These are phyloP conservation scores for Maudiozyma barnettii DNA, from an alignment of 805 yeast genomes.

Conservation along the genomic window DNA sequence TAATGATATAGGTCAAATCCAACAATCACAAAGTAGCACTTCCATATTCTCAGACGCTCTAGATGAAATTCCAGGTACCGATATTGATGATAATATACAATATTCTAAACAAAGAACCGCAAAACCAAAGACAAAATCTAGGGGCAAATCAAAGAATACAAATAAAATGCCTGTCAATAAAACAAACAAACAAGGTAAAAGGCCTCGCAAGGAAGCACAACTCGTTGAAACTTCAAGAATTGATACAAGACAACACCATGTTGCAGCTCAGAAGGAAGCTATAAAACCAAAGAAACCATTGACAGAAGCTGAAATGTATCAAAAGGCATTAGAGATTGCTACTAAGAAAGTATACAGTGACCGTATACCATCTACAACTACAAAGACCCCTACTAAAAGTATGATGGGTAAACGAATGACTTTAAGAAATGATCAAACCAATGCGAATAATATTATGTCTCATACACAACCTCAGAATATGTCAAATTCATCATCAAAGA, in stretches of 20 bases:
- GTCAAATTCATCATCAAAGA: not conserved
- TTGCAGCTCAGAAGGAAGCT: not conserved
- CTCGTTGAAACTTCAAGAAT: not conserved
- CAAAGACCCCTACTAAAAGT: conserved; percentile 5
- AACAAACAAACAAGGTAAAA: not conserved
- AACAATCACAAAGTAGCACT: conserved; percentile 10
- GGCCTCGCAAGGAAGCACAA: not conserved
- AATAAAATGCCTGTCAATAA: not conserved
- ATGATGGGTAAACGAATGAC: conserved; percentile 20
- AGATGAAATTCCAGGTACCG: conserved; percentile 12
- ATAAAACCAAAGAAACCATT: conserved; percentile 7
- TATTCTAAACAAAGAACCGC: not conserved
- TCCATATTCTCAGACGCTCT: conserved; percentile 24
- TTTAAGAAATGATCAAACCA: conserved; percentile 7
- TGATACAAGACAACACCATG: not conserved
- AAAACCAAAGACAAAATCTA: not conserved
- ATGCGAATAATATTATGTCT: not conserved
- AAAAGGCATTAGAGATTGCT: conserved; percentile 47
- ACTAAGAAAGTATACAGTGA: conserved; percentile 41
- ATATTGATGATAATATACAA: not conserved
- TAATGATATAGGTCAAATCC: conserved; percentile 10
- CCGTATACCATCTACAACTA: not conserved
- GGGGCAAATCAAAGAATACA: not conserved
- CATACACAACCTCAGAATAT: not conserved
- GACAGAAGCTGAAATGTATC: conserved; percentile 41